phyloP scores from a whole-genome alignment of 768 basidiomycete species.

The Boletus eberwhitei region DNA sequence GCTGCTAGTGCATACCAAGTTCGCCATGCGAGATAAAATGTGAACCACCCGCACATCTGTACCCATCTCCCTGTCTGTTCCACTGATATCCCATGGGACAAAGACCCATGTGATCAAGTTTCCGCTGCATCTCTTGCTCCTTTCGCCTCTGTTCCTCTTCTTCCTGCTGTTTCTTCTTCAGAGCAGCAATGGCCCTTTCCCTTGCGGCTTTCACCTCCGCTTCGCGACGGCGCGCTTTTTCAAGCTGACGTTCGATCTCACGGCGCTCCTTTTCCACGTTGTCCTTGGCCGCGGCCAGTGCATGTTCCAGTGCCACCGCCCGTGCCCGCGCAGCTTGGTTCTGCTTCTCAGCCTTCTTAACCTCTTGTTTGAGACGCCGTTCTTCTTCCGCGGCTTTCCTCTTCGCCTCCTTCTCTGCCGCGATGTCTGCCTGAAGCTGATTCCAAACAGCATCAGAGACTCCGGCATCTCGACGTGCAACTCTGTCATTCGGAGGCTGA shows the following conservation, averaged over 20 bases:
- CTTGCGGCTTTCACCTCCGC: slow-evolving; percentile 22
- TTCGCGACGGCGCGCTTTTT: slow-evolving; percentile 30
- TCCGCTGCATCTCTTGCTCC: slow-evolving; percentile 38
- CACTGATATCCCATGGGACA: slow-evolving; percentile 46
- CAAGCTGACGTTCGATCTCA: slow-evolving; percentile 27
- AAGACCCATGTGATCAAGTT: slow-evolving; percentile 45
- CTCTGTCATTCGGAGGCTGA: slow-evolving; percentile 4
- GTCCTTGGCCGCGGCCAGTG: slow-evolving; percentile 19
- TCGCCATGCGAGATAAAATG: slow-evolving; percentile 36
- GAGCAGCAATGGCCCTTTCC: slow-evolving; percentile 23
- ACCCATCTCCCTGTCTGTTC: slow-evolving; percentile 40
- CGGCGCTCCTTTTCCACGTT: slow-evolving; percentile 15
- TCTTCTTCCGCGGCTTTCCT: slow-evolving; percentile 19
- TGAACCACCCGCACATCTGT: slow-evolving; percentile 44
- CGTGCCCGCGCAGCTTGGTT: slow-evolving; percentile 10
- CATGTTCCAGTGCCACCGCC: slow-evolving; percentile 13
- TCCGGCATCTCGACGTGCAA: slow-evolving; percentile 44
- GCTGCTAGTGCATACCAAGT: not conserved
- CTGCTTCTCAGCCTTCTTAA: slow-evolving; percentile 10
- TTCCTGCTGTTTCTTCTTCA: slow-evolving; percentile 34
- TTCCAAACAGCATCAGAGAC: slow-evolving; percentile 53
- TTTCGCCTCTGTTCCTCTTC: slow-evolving; percentile 35
- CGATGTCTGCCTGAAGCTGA: slow-evolving; percentile 42
- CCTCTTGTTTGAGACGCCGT: slow-evolving; percentile 17
- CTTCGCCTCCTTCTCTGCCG: slow-evolving; percentile 22